Conservation (phyloP, 2,329 filamentous ascomycete genomes). For the Escovopsis sp. region DNA sequence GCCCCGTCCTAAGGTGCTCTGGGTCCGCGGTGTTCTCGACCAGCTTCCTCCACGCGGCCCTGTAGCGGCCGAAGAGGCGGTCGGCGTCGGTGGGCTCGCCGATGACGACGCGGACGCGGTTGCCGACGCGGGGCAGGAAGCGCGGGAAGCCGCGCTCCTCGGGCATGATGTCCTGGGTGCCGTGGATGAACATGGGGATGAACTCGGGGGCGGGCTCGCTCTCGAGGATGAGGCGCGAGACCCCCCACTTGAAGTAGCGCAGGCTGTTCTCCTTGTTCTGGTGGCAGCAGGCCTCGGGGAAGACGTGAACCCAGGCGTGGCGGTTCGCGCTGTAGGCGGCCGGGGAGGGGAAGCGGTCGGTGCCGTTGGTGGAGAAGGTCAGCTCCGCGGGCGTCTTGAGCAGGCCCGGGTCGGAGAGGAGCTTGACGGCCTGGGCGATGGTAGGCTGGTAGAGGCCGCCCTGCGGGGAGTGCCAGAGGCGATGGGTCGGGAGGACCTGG, state of each 20-base stretch:
- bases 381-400: conserved; percentile 35
- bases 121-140: conserved; percentile 62
- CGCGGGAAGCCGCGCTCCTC: conserved; percentile 68
- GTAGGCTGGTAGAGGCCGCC: conserved; percentile 87
- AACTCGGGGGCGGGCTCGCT: conserved; percentile 75
- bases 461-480: conserved; percentile 57
- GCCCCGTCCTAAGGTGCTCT: conserved; percentile 24
- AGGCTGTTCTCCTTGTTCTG: conserved; percentile 66
- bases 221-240: conserved; percentile 83
- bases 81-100: conserved; percentile 66
- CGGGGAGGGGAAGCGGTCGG: conserved; percentile 54
- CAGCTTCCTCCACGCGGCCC: conserved; percentile 59
- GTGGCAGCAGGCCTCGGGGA: conserved; percentile 89
- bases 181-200: conserved; percentile 88
- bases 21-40: conserved; percentile 32
- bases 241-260: conserved; percentile 97
- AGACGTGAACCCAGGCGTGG: conserved; percentile 83
- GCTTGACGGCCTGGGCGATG: conserved; percentile 68
- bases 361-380: conserved; percentile 50
- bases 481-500: conserved; percentile 82
- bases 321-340: conserved; percentile 55
- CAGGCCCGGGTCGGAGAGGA: conserved; percentile 45
- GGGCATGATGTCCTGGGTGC: conserved; percentile 76
- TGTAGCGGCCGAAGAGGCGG: conserved; percentile 60
- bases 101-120: conserved; percentile 58